Evolutionary conservation across 495 filamentous ascomycete species (phyloP), one percentile per base, ranked within the genome.

Genomic region (Penicillium riverlandense): DNA sequence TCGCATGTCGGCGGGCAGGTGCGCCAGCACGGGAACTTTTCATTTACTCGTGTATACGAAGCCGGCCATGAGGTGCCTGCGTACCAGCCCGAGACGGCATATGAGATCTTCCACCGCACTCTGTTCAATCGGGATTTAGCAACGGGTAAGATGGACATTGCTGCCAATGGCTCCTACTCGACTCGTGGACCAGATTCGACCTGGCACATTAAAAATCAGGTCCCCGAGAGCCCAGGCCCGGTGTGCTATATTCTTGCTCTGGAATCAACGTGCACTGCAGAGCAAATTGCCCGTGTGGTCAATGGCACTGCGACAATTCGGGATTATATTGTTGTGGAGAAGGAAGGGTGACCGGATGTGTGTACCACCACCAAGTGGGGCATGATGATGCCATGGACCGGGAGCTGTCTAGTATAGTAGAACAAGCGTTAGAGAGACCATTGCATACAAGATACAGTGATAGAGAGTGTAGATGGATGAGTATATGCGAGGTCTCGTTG

Each of bases 41-140:
- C 70, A 11, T 84, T 83, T 62, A 65, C 68, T 11, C 71, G 80
- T 2, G 70, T 83, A 34, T 84, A 72, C 54, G 53, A 83, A 41
- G 70, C 77, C 6, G 80, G 79, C 6, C 80, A 83, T 50, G 76
- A 80, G 54, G 74, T 83, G 1, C 78, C 79, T 0, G 70, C 69
- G 7, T 80, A 79, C 50, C 78, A 80, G 53, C 76, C 77, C 5
- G 52, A 79, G 52, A 76, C 72, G 1, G 68, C 76, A 8, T 76
- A 72, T 31, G 55, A 66, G 30, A 72, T 80, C 43, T 82, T 82
- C 60, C 56, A 69, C 35, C 77, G 80, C 7, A 63, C 72, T 0
- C 59, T 82, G 37, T 69, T 69, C 39, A 69, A 74, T 36, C 52
- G 51, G 15, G 80, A 84, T 46, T 63, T 84, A 33, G 76, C 79